Base-by-base conservation (phyloP, 1,284 basidiomycete genomes). In the Austropuccinia psidii region DNA sequence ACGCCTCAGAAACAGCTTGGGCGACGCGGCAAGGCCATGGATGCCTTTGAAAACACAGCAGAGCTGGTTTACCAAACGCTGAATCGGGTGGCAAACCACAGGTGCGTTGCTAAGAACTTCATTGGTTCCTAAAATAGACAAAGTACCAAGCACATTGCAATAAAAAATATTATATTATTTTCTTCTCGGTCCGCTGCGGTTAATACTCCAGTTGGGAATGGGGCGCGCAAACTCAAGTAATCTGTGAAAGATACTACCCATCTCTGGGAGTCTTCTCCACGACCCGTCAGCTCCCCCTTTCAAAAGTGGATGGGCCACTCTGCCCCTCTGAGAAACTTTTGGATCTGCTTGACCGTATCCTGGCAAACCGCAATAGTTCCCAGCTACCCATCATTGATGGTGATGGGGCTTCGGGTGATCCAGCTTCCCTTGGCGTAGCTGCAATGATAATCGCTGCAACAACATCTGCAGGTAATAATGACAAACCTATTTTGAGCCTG, bases 361-460 rank as follows among this genome's bases (percentile, higher is more conserved):
- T 68, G 2, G 39, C 37, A 2, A 33, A 35, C 19, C 50, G 66
- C 17, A 54, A 68, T 31, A 17, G 21, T 5, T 7, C n/a, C 8
- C 19, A 6, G 21, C 52, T 55, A 39, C 66, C 66, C 37, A 33
- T 68, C 9, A 43, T 68, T 3, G 52, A 55, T 7, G 62, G 62
- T 6, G 84, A 84, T 76, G 87, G 86, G 19, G 87, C 90, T 0
- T 88, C 88, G 0, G 89, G 85, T 1, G 93, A 96, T 81, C 92
- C 93, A 0, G 87, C 90, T 0, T 88, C 87, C 75, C 85, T 93
- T 58, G 92, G 91, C 0, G 84, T 90, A n/a, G 85, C 88, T 0
- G 86, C 92, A 27, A 81, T 93, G 55, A 80, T 95, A 4, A 89
- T n/a, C 54, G 64, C 47, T 15, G 11, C 6, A 52, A 21, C 41